A percentile compares a stretch with the other conserved stretches of the same genome.
Conservation (phyloP, 805 yeast species). For the Tetrapisispora phaffii region DNA sequence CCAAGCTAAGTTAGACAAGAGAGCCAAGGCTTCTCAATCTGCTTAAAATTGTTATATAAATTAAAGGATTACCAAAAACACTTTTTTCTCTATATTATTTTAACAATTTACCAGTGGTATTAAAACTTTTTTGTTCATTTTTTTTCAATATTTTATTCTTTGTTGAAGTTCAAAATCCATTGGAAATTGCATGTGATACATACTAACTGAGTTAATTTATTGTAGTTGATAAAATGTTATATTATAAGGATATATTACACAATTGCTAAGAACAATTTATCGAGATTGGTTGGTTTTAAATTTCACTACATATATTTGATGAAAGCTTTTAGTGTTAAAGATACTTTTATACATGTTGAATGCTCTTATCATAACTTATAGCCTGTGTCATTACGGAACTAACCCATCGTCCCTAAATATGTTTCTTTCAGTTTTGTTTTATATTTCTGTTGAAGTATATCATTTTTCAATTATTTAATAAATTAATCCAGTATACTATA, state of each 20-base stretch:
- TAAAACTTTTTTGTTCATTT: slow-evolving; percentile 2
- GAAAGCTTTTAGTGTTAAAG: slow-evolving; percentile 1
- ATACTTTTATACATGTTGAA: slow-evolving; percentile 1
- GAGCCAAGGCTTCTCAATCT: slow-evolving; percentile 43
- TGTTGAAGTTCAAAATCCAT: slow-evolving; percentile 3
- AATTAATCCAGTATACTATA: too few species aligned
- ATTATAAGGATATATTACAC: background rate
- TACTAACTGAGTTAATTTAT: background rate
- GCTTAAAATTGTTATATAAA: slow-evolving; percentile 18
- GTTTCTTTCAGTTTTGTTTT: background rate
- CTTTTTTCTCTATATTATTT: slow-evolving; percentile 3
- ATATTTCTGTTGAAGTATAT: slow-evolving; percentile 2
- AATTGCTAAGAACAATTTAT: background rate
- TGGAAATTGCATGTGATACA: background rate
- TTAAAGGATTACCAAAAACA: background rate
- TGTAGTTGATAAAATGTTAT: background rate
- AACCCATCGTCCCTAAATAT: background rate
- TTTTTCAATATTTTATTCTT: slow-evolving; percentile 3
- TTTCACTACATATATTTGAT: background rate
- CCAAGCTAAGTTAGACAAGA: slow-evolving; percentile 72
- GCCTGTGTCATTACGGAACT: background rate
- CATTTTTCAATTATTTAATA: background rate
- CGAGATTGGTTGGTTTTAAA: background rate
- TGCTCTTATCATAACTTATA: background rate
- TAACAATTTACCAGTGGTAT: slow-evolving; percentile 4